These are phyloP conservation scores for Cercospora sp. DNA, from an alignment of 2,329 filamentous ascomycete genomes.

Conservation along the genomic window DNA sequence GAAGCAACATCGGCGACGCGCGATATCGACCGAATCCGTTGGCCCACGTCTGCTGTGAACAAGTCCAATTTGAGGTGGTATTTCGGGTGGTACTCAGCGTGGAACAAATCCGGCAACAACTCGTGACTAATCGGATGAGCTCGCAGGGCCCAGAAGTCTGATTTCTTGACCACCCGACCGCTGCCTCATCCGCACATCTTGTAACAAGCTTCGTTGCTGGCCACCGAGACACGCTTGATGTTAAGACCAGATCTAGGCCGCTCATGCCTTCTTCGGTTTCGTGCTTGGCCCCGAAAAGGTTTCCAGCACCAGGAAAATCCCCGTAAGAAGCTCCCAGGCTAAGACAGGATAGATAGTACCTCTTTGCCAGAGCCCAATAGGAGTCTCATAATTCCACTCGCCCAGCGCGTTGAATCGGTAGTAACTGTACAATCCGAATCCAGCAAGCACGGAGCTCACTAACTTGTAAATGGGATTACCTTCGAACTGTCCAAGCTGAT, in stretches of 20 bases:
- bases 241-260: neutral
- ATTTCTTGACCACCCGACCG: too few species aligned
- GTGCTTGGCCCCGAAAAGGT: neutral
- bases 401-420: slow-evolving; percentile 24
- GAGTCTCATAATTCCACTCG: slow-evolving; percentile 27
- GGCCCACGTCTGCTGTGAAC: neutral
- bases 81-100: too few species aligned
- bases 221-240: too few species aligned
- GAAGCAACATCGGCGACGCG: neutral
- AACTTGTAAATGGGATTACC: slow-evolving; percentile 15
- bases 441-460: slow-evolving; percentile 19
- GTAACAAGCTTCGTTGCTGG: too few species aligned
- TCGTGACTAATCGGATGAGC: too few species aligned
- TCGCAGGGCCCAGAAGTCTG: too few species aligned
- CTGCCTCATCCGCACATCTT: too few species aligned
- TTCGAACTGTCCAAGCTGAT: slow-evolving; percentile 20
- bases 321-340: slow-evolving; percentile 18
- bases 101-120: too few species aligned
- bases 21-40: too few species aligned
- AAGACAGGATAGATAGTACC: slow-evolving; percentile 23
- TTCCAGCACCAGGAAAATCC: neutral
- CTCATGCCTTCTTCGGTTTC: slow-evolving; percentile 17
- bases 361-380: slow-evolving; percentile 28
- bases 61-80: neutral
- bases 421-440: slow-evolving; percentile 22